A percentile compares a stretch with the other conserved stretches of the same genome.
Conservation (phyloP, 345 rosid species). For the Syzygium aromaticum region DNA sequence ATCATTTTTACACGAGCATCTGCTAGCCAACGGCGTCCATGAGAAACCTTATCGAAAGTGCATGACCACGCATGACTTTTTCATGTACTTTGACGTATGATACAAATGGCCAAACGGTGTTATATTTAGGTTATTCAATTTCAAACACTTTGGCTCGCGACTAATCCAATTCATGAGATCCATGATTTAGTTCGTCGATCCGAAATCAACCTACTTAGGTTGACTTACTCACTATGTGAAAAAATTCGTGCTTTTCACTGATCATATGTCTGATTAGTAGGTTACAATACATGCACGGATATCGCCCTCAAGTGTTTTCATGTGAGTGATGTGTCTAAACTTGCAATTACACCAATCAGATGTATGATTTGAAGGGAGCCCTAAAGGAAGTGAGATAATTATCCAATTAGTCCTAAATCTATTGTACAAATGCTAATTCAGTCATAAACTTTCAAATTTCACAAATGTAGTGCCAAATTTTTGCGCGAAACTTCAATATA, state of each 20-base stretch:
- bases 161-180: background rate
- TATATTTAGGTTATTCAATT: background rate
- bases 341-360: background rate
- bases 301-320: background rate
- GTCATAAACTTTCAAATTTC: fast-evolving
- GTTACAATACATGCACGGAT: background rate
- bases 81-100: background rate
- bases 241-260: background rate
- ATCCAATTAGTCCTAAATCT: fast-evolving
- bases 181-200: background rate
- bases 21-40: background rate
- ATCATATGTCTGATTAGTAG: background rate
- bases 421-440: fast-evolving
- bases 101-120: background rate
- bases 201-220: background rate
- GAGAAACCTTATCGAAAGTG: background rate
- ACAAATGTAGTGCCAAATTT: fast-evolving
- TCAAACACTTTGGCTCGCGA: background rate
- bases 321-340: background rate
- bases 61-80: background rate
- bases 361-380: background rate
- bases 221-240: background rate
- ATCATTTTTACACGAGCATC: background rate
- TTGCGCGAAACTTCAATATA: background rate
- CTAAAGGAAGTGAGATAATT: background rate